Base-by-base conservation (phyloP, 2,329 filamentous ascomycete species). In the Domatiomyces catenatus region DNA sequence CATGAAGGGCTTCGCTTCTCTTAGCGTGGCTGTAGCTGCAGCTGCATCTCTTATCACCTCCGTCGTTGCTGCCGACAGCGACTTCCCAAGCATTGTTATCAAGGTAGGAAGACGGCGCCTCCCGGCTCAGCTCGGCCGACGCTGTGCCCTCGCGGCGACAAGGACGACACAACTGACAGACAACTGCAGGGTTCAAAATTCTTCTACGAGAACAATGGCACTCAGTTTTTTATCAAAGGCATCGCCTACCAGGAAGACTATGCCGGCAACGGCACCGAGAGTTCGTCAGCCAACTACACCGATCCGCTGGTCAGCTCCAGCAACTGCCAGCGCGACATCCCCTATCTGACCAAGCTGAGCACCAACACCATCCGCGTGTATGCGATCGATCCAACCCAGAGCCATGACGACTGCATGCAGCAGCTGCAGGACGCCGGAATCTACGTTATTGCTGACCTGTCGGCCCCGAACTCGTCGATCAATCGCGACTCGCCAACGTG, bases 281-380 rank as follows among this genome's bases (percentile, higher is more conserved):
- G 50, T 5, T 18, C 50, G 6, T 48, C 50, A 1, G 65, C 68
- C 50, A 73, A 73, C 55, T 96, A 89, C 73, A 76, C 74, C 56
- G 92, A 98, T 65, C 90, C 92, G 52, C 79, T 98, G 42, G 76
- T 86, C 59, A 80, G 94, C 63, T 69, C 71, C 51, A 69, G 72
- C 32, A 68, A 71, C 59, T 96, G 92, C 76, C 77, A 78, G 67
- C 86, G 90, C 61, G 92, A 98, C 66, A 78, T 98, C 47, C 86
- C 87, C 46, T 79, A 85, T 61, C 75, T 98, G 59, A 66, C 77
- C 65, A 72, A 86, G 67, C 77, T 95, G 54, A 75, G 80, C 56
- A 94, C 88, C 69, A 98, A 98, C 72, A 81, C 82, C 61, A 90
- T 98, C 68, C 90, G 92, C 68, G 89, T 92, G 51, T 98, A 98